phyloP scores from a whole-genome alignment of 352 stramenopile species.

The Globisporangium takayamanum region DNA sequence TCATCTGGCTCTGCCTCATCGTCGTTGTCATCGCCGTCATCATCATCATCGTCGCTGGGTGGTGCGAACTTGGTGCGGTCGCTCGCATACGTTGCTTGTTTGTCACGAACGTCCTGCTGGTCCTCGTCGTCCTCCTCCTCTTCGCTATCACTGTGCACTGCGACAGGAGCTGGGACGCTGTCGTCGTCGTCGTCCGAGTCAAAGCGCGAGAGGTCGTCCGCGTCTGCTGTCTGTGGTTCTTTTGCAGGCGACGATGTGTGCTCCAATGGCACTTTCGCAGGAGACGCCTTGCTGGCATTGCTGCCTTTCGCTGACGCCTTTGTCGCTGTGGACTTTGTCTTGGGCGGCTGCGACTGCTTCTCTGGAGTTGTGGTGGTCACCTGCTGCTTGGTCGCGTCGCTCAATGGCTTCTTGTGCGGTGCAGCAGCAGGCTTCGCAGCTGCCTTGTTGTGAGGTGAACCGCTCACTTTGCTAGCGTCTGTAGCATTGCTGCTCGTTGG shows the following conservation, averaged over 20 bases:
- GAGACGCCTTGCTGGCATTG: not conserved
- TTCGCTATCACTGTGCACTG: not conserved
- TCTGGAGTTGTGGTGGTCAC: not conserved
- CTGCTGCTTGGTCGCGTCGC: not conserved
- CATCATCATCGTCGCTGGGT: not conserved
- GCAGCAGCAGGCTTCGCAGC: slow-evolving; percentile 12
- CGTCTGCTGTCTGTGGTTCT: not conserved
- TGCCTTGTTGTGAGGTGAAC: slow-evolving; percentile 8
- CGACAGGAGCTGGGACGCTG: not conserved
- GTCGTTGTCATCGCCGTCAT: slow-evolving; percentile 14
- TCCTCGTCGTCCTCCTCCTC: not conserved
- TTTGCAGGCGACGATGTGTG: no score
- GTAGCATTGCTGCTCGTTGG: slow-evolving; percentile 1
- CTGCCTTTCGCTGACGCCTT: not conserved
- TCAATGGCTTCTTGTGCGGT: not conserved
- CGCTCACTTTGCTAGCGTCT: slow-evolving; percentile 4
- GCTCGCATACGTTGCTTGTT: not conserved
- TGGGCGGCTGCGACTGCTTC: not conserved
- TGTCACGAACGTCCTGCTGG: not conserved
- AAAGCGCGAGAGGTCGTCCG: slow-evolving; percentile 9
- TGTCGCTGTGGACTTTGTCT: not conserved
- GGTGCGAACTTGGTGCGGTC: no score
- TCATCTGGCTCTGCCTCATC: not conserved
- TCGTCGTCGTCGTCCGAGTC: slow-evolving; percentile 13
- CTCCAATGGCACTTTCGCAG: no score